Base-by-base conservation (phyloP, 1,139 yeast species). In the Pneumocystis oryctolagi region DNA sequence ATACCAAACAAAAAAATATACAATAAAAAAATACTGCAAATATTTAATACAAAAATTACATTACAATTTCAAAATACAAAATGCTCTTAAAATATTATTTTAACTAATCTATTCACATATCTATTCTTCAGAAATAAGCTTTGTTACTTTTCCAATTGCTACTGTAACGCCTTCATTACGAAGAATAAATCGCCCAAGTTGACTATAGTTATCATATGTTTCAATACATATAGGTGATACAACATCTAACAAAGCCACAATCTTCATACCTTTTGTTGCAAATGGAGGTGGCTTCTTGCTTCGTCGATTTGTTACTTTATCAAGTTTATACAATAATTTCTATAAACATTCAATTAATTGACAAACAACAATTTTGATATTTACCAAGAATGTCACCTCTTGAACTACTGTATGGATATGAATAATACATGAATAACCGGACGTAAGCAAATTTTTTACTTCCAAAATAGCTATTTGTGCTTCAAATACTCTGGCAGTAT, bases 241-340 rank as follows among this genome's bases (percentile, higher is more conserved):
- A 42, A 69, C 63, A 76, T 90, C 97, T 72, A 92, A 79, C 61
- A 86, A 82, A 55, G 97, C 98, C 74, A 92, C 89, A 70, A 92
- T 84, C 83, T 89, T 90, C 97, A 92, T 92, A 70, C 99, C 99
- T 82, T 89, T 89, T 78, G 90, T 92, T 68, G 98, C 99, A 75
- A 89, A 92, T 62, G 97, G 96, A 66, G 98, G 98, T 58, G 98
- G 88, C 75, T 88, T 89, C 82, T 89, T 92, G 66, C 96, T 87
- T 76, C 85, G 87, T 79, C 96, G 86, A 80, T 90, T 90, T 64
- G 98, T 90, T 25, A 47, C 31, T 79, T 87, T 90, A 75, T 92
- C 96, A 72, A 92, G 80, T 77, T 90, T 89, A 78, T 92, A 97
- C 73, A 90, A 80, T 74, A 92, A 82, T 72, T 85, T 39, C 59